These are phyloP conservation scores for Protomyces lactucae-debilis DNA, from an alignment of 1,139 yeast genomes.

Conservation along the genomic window DNA sequence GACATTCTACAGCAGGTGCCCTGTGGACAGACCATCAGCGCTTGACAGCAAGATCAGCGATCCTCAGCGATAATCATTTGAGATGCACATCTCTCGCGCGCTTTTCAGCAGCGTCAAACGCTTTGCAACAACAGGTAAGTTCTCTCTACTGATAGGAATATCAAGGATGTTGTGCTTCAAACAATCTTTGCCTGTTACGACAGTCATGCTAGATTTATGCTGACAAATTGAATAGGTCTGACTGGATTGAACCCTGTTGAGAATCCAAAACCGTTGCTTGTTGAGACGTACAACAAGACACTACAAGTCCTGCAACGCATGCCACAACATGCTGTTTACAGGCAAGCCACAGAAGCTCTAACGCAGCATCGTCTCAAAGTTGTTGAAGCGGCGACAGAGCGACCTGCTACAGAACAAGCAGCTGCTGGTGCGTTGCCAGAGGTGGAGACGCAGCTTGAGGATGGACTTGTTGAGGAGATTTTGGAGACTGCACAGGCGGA, in stretches of 20 bases:
- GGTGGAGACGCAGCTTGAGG: slow-evolving; percentile 71
- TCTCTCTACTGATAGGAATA: not conserved
- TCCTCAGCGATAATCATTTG: no score
- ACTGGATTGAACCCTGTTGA: slow-evolving; percentile 78
- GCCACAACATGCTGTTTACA: slow-evolving; percentile 68
- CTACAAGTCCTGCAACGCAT: slow-evolving; percentile 56
- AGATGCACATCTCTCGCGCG: slow-evolving; percentile 5
- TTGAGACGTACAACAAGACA: slow-evolving; percentile 67
- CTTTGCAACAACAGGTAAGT: slow-evolving; percentile 21
- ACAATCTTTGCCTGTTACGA: no score
- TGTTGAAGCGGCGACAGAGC: slow-evolving; percentile 40
- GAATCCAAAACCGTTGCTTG: slow-evolving; percentile 74
- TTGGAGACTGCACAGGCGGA: slow-evolving; percentile 81
- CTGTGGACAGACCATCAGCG: no score
- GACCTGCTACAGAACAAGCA: not conserved
- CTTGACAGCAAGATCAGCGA: no score
- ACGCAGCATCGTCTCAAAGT: slow-evolving; percentile 65
- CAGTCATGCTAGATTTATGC: not conserved
- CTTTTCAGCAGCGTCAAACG: slow-evolving; percentile 15
- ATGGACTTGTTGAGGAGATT: slow-evolving; percentile 79
- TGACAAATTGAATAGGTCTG: slow-evolving; percentile 52
- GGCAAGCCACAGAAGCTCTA: slow-evolving; percentile 68
- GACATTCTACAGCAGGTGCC: no score
- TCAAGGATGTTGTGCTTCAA: no score
- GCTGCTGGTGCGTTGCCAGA: slow-evolving; percentile 52